Percentiles rank a stretch among this genome's conserved stretches.
These are phyloP conservation scores for Mycena chlorophos DNA, from an alignment of 768 basidiomycete species.

Conservation along the genomic window DNA sequence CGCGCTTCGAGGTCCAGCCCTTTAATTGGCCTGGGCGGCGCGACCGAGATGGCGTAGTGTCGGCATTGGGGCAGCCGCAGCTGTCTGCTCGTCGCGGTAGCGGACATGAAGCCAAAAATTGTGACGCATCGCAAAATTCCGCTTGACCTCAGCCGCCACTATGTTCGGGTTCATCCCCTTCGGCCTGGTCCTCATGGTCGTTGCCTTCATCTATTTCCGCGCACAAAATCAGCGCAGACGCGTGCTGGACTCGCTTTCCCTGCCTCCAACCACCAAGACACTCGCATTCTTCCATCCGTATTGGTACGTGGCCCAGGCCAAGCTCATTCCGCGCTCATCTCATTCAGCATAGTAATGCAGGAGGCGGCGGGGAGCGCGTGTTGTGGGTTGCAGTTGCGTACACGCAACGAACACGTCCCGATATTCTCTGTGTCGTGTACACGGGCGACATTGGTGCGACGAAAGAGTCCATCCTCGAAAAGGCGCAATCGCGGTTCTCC, in stretches of 20 bases:
- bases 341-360: conserved; percentile 75
- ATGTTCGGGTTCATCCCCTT: neutral
- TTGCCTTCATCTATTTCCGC: neutral
- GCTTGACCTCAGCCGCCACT: too few relatives aligned
- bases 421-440: conserved; percentile 79
- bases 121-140: neutral
- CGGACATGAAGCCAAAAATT: conserved; percentile 1
- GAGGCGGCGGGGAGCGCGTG: conserved; percentile 95
- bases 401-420: conserved; percentile 65
- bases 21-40: conserved; percentile 49
- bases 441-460: conserved; percentile 82
- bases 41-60: conserved; percentile 57
- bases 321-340: conserved; percentile 31
- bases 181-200: neutral
- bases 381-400: conserved; percentile 87
- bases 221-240: neutral
- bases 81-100: conserved; percentile 19
- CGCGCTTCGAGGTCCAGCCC: conserved; percentile 57
- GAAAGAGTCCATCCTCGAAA: conserved; percentile 77
- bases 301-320: conserved; percentile 58
- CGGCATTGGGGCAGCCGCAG: conserved; percentile 30
- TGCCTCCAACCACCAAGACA: conserved; percentile 15
- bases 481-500: conserved; percentile 67
- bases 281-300: conserved; percentile 86
- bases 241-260: conserved; percentile 8